Conservation (phyloP, 2,329 filamentous ascomycete genomes). For the Coniella vitis region DNA sequence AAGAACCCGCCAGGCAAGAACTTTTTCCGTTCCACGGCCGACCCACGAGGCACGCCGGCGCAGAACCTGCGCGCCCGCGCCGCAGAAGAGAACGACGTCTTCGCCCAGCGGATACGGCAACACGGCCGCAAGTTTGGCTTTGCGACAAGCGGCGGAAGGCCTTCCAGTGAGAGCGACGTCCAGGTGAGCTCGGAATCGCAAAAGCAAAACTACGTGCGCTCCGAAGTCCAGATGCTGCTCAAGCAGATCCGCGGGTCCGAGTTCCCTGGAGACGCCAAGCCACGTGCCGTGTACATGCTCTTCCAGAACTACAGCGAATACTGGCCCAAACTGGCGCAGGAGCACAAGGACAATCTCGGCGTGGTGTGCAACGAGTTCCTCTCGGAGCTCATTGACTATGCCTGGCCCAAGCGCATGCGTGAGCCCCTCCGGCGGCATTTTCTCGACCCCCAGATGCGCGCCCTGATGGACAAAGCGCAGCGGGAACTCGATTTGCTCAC, state of each 20-base stretch:
- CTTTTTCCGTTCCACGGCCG: conserved; percentile 44
- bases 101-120: conserved; percentile 40
- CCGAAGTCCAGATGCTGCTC: conserved; percentile 42
- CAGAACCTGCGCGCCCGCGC: conserved; percentile 45
- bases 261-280: conserved; percentile 46
- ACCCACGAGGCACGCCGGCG: conserved; percentile 42
- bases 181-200: conserved; percentile 20
- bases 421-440: conserved; percentile 43
- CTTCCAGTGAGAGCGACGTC: conserved; percentile 21
- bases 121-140: conserved; percentile 44
- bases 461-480: conserved; percentile 39
- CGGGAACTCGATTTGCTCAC: conserved; percentile 38
- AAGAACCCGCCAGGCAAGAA: conserved; percentile 46
- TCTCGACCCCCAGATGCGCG: conserved; percentile 41
- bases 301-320: conserved; percentile 47
- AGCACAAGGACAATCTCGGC: conserved; percentile 47
- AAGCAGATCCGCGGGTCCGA: conserved; percentile 46
- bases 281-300: conserved; percentile 45
- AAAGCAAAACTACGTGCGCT: conserved; percentile 41
- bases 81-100: conserved; percentile 45
- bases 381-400: conserved; percentile 42
- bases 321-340: conserved; percentile 44
- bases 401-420: conserved; percentile 45
- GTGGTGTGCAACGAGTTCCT: conserved; percentile 50
- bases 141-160: conserved; percentile 18